Conservation (phyloP, 202 grass and related monocot species). For the Schoenoplectus tabernaemontani region DNA sequence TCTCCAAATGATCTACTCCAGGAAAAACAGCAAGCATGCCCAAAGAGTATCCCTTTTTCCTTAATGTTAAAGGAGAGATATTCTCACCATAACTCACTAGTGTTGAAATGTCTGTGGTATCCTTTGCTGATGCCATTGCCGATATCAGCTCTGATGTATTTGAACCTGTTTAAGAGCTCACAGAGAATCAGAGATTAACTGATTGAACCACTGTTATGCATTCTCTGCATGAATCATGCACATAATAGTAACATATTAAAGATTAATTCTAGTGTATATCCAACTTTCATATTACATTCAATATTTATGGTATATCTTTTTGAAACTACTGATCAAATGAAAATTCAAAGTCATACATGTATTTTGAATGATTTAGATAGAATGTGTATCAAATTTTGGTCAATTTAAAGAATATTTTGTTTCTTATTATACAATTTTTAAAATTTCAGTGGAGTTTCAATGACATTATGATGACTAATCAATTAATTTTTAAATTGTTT, state of each 20-base stretch:
- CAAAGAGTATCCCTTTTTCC: conserved; percentile 75
- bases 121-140: conserved; percentile 18
- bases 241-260: too few relatives aligned
- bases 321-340: too few relatives aligned
- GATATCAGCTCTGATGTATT: conserved; percentile 10
- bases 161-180: conserved; percentile 16
- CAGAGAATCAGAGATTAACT: neutral
- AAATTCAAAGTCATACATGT: too few relatives aligned
- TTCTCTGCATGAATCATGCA: neutral
- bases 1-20: conserved; percentile 53
- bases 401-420: too few relatives aligned
- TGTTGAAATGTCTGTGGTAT: conserved; percentile 16
- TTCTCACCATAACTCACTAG: conserved; percentile 73
- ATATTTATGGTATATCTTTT: too few relatives aligned
- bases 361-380: too few relatives aligned
- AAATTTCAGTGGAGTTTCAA: too few relatives aligned
- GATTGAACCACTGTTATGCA: neutral
- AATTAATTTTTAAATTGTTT: too few relatives aligned
- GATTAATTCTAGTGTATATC: neutral
- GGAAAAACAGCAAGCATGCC: conserved; percentile 70
- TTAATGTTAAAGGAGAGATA: conserved; percentile 56
- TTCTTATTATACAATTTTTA: too few relatives aligned
- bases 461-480: too few relatives aligned
- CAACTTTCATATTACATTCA: too few relatives aligned
- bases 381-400: too few relatives aligned